Percentiles rank a stretch among this genome's conserved stretches.
These are phyloP conservation scores for Martensiomyces pterosporus DNA, from an alignment of 192 early-diverging fungal species.

Conservation along the genomic window DNA sequence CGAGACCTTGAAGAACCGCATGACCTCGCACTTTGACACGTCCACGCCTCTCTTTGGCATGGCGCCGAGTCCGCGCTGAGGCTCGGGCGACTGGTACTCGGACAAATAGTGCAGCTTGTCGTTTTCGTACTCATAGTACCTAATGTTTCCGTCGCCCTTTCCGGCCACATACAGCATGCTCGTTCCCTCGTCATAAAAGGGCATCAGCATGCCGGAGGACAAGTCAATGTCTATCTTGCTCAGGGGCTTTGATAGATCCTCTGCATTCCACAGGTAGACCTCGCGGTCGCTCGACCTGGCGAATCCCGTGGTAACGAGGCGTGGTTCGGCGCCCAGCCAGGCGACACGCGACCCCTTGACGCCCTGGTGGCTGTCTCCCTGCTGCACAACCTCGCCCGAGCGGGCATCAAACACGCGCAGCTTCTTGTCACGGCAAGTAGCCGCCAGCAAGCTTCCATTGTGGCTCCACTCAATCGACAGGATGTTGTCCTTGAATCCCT, in stretches of 20 bases:
- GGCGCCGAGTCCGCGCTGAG: constrained; percentile 90
- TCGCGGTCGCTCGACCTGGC: constrained; percentile 92
- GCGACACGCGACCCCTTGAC: constrained; percentile 93
- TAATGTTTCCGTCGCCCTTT: constrained; percentile 98
- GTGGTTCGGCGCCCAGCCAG: constrained; percentile 78
- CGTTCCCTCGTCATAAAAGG: constrained; percentile 89
- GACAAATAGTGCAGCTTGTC: constrained; percentile 86
- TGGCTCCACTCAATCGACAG: constrained; percentile 89
- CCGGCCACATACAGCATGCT: constrained; percentile 92
- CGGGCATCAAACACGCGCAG: constrained; percentile 92
- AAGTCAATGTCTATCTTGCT: constrained; percentile 79
- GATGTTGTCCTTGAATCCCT: constrained; percentile 86
- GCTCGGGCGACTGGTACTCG: constrained; percentile 85
- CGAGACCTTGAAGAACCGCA: constrained; percentile 90
- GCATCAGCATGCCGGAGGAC: constrained; percentile 94
- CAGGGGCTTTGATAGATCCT: constrained; percentile 65
- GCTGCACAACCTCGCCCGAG: constrained; percentile 69
- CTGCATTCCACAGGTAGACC: constrained; percentile 83
- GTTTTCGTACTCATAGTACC: constrained; percentile 97
- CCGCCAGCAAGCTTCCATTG: constrained; percentile 78
- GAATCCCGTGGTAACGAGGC: constrained; percentile 92
- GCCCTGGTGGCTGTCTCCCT: constrained; percentile 86
- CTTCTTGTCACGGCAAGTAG: constrained; percentile 96
- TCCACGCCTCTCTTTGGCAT: constrained; percentile 91
- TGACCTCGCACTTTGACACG: constrained; percentile 85